Evolutionary conservation across 768 basidiomycete genomes (phyloP).

Genomic region (Leucogyrophana mollusca): DNA sequence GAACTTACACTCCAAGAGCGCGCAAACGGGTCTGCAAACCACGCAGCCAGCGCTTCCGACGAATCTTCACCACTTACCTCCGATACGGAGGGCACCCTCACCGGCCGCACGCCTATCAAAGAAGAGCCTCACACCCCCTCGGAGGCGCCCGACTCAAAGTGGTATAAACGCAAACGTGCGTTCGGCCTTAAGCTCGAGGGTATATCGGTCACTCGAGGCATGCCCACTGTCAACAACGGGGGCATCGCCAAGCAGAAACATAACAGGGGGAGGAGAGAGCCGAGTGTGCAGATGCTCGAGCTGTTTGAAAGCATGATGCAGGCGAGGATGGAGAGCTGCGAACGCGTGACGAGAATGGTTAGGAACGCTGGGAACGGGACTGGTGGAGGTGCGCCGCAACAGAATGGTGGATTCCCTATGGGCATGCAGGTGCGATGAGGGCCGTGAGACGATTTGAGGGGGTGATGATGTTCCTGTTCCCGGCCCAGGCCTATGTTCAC

Average conservation of each 20-base stretch:
- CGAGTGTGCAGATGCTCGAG: conserved; percentile 54
- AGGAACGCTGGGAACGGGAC: conserved; percentile 35
- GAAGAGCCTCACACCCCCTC: conserved; percentile 26
- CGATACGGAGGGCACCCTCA: conserved; percentile 10
- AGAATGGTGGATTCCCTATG: no score
- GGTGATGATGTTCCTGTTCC: no score
- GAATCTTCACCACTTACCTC: conserved; percentile 6
- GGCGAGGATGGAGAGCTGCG: conserved; percentile 73
- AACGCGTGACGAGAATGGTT: conserved; percentile 60
- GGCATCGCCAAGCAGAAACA: conserved; percentile 24
- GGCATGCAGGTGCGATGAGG: no score
- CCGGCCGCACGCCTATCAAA: conserved; percentile 20
- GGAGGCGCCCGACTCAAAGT: conserved; percentile 31
- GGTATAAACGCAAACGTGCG: conserved; percentile 59
- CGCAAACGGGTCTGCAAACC: conserved; percentile 9
- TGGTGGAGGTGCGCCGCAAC: conserved; percentile 11
- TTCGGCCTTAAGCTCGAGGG: conserved; percentile 53
- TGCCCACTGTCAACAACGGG: conserved; percentile 16
- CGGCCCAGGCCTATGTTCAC: no score
- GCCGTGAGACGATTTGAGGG: no score
- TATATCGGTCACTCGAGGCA: conserved; percentile 28
- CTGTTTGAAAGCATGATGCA: conserved; percentile 75
- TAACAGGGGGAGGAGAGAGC: conserved; percentile 27
- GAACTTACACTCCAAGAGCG: conserved; percentile 42
- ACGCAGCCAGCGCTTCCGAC: conserved; percentile 11